Conservation (phyloP, 345 rosid species). For the Abelmoschus esculentus region DNA sequence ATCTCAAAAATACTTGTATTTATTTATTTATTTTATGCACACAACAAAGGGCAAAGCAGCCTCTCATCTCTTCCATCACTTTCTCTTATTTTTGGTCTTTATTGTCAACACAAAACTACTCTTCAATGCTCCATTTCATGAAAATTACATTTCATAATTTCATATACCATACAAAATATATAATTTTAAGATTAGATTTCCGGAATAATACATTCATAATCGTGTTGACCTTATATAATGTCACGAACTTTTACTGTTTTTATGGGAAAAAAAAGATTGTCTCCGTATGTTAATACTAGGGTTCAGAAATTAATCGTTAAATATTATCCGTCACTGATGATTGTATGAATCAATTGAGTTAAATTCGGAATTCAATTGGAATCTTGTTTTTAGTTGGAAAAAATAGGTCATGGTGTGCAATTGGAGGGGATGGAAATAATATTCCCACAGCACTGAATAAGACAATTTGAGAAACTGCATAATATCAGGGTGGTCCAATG, state of each 20-base stretch:
- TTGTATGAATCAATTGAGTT: no score
- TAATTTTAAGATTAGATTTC: background rate
- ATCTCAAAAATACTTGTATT: background rate
- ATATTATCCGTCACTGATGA: no score
- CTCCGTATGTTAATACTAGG: no score
- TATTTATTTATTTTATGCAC: conserved; percentile 16
- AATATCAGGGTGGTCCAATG: background rate
- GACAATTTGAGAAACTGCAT: background rate
- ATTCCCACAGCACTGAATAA: background rate
- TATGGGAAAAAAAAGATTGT: no score
- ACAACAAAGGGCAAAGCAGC: conserved; percentile 35
- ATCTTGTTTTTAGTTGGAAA: no score
- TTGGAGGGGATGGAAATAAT: background rate
- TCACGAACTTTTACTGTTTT: no score
- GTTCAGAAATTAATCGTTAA: no score
- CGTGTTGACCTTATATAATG: no score
- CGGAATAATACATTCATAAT: no score
- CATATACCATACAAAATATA: no score
- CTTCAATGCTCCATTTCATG: background rate
- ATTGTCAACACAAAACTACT: background rate
- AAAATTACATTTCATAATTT: no score
- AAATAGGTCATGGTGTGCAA: background rate
- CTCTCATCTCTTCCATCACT: conserved; percentile 22
- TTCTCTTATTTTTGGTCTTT: conserved; percentile 7
- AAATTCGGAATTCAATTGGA: background rate